A percentile compares a stretch with the other conserved stretches of the same genome.
phyloP scores from a whole-genome alignment of 2,329 filamentous ascomycete genomes.

The Ceratocystis colombiana region DNA sequence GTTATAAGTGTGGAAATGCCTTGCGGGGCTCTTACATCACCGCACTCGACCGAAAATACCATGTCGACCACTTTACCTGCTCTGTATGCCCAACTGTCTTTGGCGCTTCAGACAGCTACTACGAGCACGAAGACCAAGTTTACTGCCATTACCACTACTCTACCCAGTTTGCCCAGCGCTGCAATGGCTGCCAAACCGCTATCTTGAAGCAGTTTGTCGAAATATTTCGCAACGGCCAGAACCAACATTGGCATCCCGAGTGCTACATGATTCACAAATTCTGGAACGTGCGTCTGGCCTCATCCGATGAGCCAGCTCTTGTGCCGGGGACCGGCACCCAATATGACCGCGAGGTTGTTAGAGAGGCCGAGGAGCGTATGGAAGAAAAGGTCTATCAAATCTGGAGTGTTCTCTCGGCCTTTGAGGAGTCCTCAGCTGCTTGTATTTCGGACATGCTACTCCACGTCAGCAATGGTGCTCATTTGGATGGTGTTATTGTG shows the following conservation, averaged over 20 bases:
- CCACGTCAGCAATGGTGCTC: slow-evolving; percentile 95
- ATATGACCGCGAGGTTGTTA: slow-evolving; percentile 57
- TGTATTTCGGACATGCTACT: slow-evolving; percentile 99
- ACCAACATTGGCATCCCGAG: slow-evolving; percentile 98
- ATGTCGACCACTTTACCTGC: slow-evolving; percentile 98
- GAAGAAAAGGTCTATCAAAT: slow-evolving; percentile 97
- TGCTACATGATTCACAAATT: slow-evolving; percentile 99
- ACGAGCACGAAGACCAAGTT: slow-evolving; percentile 91
- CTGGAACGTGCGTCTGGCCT: slow-evolving; percentile 79
- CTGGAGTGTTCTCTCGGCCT: slow-evolving; percentile 94
- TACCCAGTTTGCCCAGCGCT: slow-evolving; percentile 89
- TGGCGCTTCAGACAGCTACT: slow-evolving; percentile 95
- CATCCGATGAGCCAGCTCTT: slow-evolving; percentile 22
- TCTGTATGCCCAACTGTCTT: slow-evolving; percentile 97
- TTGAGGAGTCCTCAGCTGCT: slow-evolving; percentile 93
- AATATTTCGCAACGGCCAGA: slow-evolving; percentile 94
- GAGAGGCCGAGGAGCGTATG: slow-evolving; percentile 82
- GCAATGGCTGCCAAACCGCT: slow-evolving; percentile 91
- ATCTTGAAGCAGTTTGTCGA: slow-evolving; percentile 99
- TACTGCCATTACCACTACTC: slow-evolving; percentile 99
- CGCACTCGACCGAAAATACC: slow-evolving; percentile 93
- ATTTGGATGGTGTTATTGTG: slow-evolving; percentile 86
- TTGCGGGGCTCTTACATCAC: slow-evolving; percentile 96
- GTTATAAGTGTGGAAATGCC: slow-evolving; percentile 83
- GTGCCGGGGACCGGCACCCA: slow-evolving; percentile 29